Evolutionary conservation across 352 stramenopile genomes (phyloP).

Genomic region (Stramenopiles sp.): DNA sequence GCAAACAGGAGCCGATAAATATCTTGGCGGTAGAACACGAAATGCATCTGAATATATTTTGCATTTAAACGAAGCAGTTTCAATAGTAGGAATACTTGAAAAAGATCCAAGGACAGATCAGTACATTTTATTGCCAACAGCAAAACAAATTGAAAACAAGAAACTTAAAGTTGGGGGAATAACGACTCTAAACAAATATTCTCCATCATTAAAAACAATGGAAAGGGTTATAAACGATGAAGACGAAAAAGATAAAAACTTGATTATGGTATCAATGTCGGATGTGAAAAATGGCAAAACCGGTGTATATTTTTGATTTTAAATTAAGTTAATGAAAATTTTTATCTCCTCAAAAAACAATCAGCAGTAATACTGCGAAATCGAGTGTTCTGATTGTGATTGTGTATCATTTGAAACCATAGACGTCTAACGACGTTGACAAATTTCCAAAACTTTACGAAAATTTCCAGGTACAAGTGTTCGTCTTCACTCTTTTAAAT

Average conservation of each 20-base stretch:
- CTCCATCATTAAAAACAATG: neutral
- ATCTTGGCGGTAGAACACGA: neutral
- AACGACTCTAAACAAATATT: neutral
- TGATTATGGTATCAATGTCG: constrained; percentile 1
- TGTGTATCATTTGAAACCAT: too few relatives aligned
- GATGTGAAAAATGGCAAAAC: too few relatives aligned
- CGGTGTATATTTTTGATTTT: too few relatives aligned
- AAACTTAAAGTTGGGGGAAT: neutral
- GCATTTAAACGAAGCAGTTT: neutral
- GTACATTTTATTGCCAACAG: constrained; percentile 3
- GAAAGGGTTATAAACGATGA: too few relatives aligned
- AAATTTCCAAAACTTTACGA: too few relatives aligned
- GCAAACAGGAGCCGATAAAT: neutral
- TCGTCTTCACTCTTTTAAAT: too few relatives aligned
- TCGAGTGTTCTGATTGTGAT: too few relatives aligned
- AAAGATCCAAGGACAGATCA: neutral
- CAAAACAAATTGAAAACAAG: neutral
- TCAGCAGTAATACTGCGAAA: too few relatives aligned
- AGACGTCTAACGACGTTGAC: too few relatives aligned
- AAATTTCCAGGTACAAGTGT: too few relatives aligned
- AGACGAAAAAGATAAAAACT: constrained; percentile 3
- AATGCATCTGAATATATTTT: neutral
- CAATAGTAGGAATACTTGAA: neutral
- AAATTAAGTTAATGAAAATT: too few relatives aligned
- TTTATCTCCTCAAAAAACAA: too few relatives aligned